phyloP scores from a whole-genome alignment of 805 yeast species.

The Lipomyces spencermartinsiae region DNA sequence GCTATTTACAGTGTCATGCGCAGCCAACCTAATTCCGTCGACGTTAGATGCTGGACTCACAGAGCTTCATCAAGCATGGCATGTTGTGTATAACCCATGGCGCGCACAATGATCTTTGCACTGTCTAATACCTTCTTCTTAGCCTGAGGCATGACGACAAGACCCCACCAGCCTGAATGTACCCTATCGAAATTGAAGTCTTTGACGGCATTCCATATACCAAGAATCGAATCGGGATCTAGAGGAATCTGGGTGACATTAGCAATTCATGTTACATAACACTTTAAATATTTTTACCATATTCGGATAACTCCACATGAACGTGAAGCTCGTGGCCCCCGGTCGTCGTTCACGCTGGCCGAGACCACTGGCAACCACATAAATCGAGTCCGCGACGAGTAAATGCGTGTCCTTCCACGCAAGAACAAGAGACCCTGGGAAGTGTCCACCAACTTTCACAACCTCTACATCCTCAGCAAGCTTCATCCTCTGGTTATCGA shows the following conservation, averaged over 20 bases:
- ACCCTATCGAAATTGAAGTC: constrained; percentile 26
- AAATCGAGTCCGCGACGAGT: constrained; percentile 37
- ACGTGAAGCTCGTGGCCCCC: constrained; percentile 36
- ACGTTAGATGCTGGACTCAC: neutral
- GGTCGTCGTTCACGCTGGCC: constrained; percentile 28
- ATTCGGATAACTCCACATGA: constrained; percentile 40
- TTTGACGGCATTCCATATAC: constrained; percentile 35
- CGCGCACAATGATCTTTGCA: constrained; percentile 28
- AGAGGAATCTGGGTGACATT: constrained; percentile 31
- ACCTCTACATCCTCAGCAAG: constrained; percentile 9
- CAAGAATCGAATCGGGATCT: constrained; percentile 30
- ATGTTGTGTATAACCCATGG: constrained; percentile 35
- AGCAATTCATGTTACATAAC: neutral
- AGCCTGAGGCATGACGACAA: constrained; percentile 26
- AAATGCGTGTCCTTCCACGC: constrained; percentile 28
- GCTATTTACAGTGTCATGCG: neutral
- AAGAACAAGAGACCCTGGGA: constrained; percentile 37
- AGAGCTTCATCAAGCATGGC: constrained; percentile 15
- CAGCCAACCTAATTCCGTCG: neutral
- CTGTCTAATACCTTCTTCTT: constrained; percentile 30
- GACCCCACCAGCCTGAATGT: constrained; percentile 36
- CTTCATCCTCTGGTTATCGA: constrained; percentile 1
- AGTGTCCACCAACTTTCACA: constrained; percentile 35
- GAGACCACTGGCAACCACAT: constrained; percentile 32
- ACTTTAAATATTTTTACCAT: constrained; percentile 22